Conservation (phyloP, 1,139 yeast species). For the Candida gigantensis region DNA sequence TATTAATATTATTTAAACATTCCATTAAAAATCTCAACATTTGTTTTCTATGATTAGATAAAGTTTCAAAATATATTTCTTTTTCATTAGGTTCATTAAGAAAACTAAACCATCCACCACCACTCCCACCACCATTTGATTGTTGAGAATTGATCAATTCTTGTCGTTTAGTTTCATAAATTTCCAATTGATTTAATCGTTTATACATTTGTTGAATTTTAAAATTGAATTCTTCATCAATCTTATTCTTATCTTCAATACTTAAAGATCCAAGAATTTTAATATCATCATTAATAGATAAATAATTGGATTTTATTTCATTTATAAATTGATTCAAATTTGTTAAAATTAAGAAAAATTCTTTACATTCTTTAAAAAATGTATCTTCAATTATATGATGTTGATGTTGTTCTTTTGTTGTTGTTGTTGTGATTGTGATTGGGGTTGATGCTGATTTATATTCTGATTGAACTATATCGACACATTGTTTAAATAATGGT, state of each 20-base stretch:
- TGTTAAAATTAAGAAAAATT: slow-evolving; percentile 41
- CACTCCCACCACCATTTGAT: no score
- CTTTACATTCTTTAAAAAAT: slow-evolving; percentile 51
- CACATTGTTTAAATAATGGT: slow-evolving; percentile 51
- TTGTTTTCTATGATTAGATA: slow-evolving; percentile 38
- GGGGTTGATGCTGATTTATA: slow-evolving; percentile 15
- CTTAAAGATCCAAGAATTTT: slow-evolving; percentile 24
- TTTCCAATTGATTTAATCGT: slow-evolving; percentile 49
- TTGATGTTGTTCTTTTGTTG: no score
- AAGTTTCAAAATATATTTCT: slow-evolving; percentile 26
- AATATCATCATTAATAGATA: slow-evolving; percentile 37
- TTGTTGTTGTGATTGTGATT: no score
- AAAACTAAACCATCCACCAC: slow-evolving; percentile 27
- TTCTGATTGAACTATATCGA: slow-evolving; percentile 41
- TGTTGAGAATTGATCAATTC: slow-evolving; percentile 17
- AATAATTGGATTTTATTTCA: slow-evolving; percentile 45
- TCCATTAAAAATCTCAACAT: slow-evolving; percentile 41
- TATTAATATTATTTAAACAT: slow-evolving; percentile 34
- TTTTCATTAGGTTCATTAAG: slow-evolving; percentile 31
- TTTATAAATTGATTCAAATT: slow-evolving; percentile 41
- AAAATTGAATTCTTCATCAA: slow-evolving; percentile 55
- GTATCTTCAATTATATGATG: slow-evolving; percentile 43
- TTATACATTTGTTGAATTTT: slow-evolving; percentile 53
- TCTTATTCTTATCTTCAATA: slow-evolving; percentile 50
- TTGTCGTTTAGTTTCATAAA: slow-evolving; percentile 51